phyloP scores from a whole-genome alignment of 1,284 basidiomycete genomes.

The Inonotus obliquus region DNA sequence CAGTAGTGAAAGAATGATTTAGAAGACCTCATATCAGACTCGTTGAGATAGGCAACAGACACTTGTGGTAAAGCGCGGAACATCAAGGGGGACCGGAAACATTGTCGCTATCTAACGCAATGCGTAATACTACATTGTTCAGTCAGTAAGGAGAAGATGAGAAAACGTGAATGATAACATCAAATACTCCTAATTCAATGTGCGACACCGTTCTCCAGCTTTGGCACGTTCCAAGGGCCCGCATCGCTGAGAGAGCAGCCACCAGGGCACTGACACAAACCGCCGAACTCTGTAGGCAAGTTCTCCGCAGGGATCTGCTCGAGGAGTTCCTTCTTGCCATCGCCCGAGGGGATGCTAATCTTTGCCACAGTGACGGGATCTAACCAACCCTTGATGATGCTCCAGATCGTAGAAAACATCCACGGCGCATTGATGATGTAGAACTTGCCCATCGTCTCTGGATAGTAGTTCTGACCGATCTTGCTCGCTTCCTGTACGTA shows the following conservation, averaged over 20 bases:
- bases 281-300: constrained; percentile 84
- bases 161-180: neutral
- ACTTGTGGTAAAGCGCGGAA: neutral
- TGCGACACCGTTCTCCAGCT: neutral
- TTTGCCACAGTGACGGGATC: constrained; percentile 94
- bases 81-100: neutral
- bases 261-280: constrained; percentile 58
- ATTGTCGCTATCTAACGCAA: too few relatives aligned
- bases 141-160: neutral
- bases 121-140: neutral
- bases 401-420: constrained; percentile 89
- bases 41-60: neutral
- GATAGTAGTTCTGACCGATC: constrained; percentile 91
- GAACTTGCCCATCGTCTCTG: constrained; percentile 94
- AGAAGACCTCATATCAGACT: neutral
- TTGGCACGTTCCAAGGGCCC: constrained; percentile 79
- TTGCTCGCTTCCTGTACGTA: constrained; percentile 79
- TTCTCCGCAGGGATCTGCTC: constrained; percentile 82
- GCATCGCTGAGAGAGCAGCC: constrained; percentile 89
- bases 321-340: constrained; percentile 66
- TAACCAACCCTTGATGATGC: constrained; percentile 87
- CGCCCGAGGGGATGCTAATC: constrained; percentile 72
- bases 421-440: constrained; percentile 95
- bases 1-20: neutral
- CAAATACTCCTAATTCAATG: neutral